Conservation (phyloP, 768 basidiomycete genomes). For the Guyanaporus albipodus region DNA sequence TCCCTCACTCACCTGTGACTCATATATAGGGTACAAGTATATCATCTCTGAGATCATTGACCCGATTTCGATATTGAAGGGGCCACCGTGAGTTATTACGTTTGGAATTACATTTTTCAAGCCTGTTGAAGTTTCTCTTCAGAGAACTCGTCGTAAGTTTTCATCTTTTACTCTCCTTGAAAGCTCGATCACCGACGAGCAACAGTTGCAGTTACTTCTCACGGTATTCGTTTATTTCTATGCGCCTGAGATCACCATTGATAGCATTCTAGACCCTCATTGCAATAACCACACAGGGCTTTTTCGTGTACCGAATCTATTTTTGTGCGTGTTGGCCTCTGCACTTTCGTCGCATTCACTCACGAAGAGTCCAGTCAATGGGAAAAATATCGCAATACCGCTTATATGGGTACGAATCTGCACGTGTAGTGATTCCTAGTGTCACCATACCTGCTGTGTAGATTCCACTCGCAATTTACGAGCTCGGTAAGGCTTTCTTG, state of each 20-base stretch:
- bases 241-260: neutral
- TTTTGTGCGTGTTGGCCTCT: neutral
- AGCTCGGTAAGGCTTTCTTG: constrained; percentile 14
- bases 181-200: neutral
- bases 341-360: neutral
- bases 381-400: constrained; percentile 2
- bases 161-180: neutral
- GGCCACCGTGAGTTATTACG: constrained; percentile 1
- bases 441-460: neutral
- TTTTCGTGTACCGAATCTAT: constrained; percentile 14
- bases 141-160: constrained; percentile 10
- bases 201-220: constrained; percentile 4
- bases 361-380: constrained; percentile 4
- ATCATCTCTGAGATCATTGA: neutral
- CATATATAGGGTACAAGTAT: constrained; percentile 7
- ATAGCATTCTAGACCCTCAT: constrained; percentile 1
- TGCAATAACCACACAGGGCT: constrained; percentile 7
- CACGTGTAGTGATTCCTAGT: neutral
- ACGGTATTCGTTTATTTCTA: neutral
- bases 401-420: constrained; percentile 9
- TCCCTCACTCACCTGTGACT: neutral
- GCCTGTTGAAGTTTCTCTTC: neutral
- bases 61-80: neutral
- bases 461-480: neutral
- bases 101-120: neutral